Percentiles rank a stretch among this genome's conserved stretches.
Conservation (phyloP, 225 moss, liverwort and hornwort species). For the Pseudoscleropodium purum region DNA sequence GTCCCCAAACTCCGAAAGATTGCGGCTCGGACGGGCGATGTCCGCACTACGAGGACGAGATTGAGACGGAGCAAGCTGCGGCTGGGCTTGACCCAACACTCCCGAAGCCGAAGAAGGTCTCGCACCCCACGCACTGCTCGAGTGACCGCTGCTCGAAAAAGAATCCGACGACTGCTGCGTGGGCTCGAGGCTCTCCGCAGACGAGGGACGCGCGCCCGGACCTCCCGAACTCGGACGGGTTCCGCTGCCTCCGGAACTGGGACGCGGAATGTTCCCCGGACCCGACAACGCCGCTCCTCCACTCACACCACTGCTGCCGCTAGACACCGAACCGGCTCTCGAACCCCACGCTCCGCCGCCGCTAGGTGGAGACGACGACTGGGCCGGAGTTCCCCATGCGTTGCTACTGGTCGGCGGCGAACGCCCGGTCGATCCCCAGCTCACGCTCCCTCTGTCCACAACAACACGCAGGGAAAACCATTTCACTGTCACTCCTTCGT, state of each 20-base stretch:
- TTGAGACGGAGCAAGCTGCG: conserved; percentile 32
- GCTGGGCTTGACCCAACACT: conserved; percentile 71
- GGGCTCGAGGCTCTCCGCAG: conserved; percentile 60
- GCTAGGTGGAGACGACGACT: conserved; percentile 78
- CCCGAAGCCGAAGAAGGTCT: conserved; percentile 85
- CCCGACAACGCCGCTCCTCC: conserved; percentile 40
- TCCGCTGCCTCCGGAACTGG: conserved; percentile 70
- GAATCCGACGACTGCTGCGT: conserved; percentile 39
- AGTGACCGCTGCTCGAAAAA: background rate
- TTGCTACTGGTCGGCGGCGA: conserved; percentile 71
- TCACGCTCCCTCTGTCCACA: conserved; percentile 71
- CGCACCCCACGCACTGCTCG: conserved; percentile 63
- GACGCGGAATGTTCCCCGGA: conserved; percentile 56
- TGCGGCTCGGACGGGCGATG: conserved; percentile 45
- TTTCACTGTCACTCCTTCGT: background rate
- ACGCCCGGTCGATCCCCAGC: conserved; percentile 85
- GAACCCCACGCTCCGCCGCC: conserved; percentile 61
- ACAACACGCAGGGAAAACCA: background rate
- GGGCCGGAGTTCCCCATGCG: conserved; percentile 65
- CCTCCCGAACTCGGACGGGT: conserved; percentile 81
- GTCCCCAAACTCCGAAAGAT: conserved; percentile 73
- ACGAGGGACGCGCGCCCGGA: conserved; percentile 50
- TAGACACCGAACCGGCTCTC: conserved; percentile 22
- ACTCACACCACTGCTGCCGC: conserved; percentile 21
- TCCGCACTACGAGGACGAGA: conserved; percentile 90